Evolutionary conservation across 164 flowering plant genomes (phyloP).

Genomic region (Nymphaea thermarum): DNA sequence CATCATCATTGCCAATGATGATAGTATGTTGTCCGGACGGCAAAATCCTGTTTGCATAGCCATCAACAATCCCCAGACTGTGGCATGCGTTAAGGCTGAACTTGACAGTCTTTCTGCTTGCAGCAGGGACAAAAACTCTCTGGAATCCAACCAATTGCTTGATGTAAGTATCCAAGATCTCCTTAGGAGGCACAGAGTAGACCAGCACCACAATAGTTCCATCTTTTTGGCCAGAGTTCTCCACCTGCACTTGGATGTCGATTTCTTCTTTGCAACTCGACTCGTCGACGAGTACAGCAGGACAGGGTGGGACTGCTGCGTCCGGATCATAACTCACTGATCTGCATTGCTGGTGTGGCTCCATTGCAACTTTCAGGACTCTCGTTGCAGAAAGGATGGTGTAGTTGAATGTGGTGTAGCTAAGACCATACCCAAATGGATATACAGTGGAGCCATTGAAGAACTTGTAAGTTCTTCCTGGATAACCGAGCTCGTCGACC

Average conservation of each 20-base stretch:
- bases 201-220: conserved; percentile 9
- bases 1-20: conserved; percentile 11
- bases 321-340: not conserved
- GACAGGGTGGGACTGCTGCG: conserved; percentile 7
- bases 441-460: conserved; percentile 23
- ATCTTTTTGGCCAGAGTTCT: conserved; percentile 6
- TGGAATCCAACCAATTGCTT: conserved; percentile 15
- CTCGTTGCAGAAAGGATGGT: conserved; percentile 4
- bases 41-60: conserved; percentile 4
- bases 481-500: conserved; percentile 11
- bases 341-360: conserved; percentile 7
- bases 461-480: conserved; percentile 39
- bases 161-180: not conserved
- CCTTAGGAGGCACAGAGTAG: conserved; percentile 12
- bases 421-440: conserved; percentile 31
- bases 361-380: not conserved
- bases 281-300: conserved; percentile 9
- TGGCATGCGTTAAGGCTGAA: conserved; percentile 11
- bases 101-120: not conserved
- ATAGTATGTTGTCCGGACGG: conserved; percentile 15
- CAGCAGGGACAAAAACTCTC: conserved; percentile 7
- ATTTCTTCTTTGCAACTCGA: conserved; percentile 3
- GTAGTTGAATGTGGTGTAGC: conserved; percentile 24
- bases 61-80: conserved; percentile 11
- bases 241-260: conserved; percentile 9